Conservation (phyloP, 306 rosid species). For the Quercus ilex region DNA sequence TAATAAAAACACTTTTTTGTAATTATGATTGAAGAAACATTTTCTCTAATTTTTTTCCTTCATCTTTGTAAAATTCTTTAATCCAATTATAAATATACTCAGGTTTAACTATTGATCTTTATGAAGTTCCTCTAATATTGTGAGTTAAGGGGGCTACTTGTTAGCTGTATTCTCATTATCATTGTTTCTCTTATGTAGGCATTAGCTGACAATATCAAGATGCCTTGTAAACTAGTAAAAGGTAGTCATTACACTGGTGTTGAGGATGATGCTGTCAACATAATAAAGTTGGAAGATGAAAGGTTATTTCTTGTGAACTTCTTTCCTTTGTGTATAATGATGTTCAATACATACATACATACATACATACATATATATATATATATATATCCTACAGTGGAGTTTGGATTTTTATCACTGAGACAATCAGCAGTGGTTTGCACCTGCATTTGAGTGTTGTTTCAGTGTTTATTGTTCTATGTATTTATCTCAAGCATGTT, state of each 20-base stretch:
- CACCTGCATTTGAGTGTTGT: neutral
- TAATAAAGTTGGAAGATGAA: conserved; percentile 91
- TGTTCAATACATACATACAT: neutral
- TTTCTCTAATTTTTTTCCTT: too few species aligned
- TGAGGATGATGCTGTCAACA: conserved; percentile 93
- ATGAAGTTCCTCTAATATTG: conserved; percentile 1
- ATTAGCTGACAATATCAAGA: conserved; percentile 85
- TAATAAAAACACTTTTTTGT: too few species aligned
- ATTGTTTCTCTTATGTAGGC: conserved; percentile 58
- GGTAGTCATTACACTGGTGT: conserved; percentile 98
- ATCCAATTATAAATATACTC: neutral
- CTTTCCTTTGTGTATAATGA: conserved; percentile 24
- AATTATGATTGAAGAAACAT: too few species aligned
- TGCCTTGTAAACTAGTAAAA: conserved; percentile 97
- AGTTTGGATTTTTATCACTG: neutral
- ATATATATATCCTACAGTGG: neutral
- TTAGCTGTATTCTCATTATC: conserved; percentile 4
- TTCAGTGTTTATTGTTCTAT: neutral
- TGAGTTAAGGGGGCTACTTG: conserved; percentile 11
- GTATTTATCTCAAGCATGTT: neutral
- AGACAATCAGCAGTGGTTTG: neutral
- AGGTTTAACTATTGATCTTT: neutral
- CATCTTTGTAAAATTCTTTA: too few species aligned
- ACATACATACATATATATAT: neutral
- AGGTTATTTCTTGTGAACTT: conserved; percentile 47